Percentiles rank a stretch among this genome's conserved stretches.
These are phyloP conservation scores for Mycena leptocephala DNA, from an alignment of 768 basidiomycete species.

Conservation along the genomic window DNA sequence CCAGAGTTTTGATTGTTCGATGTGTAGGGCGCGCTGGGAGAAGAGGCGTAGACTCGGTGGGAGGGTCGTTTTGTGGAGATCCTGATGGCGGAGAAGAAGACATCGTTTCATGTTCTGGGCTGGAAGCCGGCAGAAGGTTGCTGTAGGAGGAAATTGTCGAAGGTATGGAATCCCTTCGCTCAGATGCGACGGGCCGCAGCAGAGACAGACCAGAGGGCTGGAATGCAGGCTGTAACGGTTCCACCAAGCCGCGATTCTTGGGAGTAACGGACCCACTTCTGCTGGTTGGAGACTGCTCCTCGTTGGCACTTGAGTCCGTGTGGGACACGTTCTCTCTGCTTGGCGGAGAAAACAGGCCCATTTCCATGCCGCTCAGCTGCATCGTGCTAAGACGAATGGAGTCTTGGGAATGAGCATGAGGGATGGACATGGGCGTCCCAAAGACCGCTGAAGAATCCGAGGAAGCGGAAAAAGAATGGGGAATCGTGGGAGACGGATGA, in stretches of 20 bases:
- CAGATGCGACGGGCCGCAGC: constrained; percentile 45
- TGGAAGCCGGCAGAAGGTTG: constrained; percentile 37
- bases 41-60: constrained; percentile 39
- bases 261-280: constrained; percentile 35
- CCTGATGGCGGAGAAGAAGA: constrained; percentile 36
- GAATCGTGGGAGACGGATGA: constrained; percentile 51
- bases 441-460: constrained; percentile 12
- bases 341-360: constrained; percentile 51
- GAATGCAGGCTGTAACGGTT: constrained; percentile 7
- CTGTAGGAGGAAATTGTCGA: constrained; percentile 19
- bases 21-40: constrained; percentile 14
- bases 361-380: constrained; percentile 70
- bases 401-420: constrained; percentile 69
- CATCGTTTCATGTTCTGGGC: constrained; percentile 9
- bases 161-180: background rate
- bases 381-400: constrained; percentile 79
- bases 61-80: constrained; percentile 32
- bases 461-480: constrained; percentile 26
- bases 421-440: constrained; percentile 32
- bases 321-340: constrained; percentile 25
- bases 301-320: too few relatives aligned
- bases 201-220: constrained; percentile 59
- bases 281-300: too few relatives aligned
- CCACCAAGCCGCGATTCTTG: constrained; percentile 8
- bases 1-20: constrained; percentile 26